These are phyloP conservation scores for Colletotrichum agaves DNA, from an alignment of 2,329 filamentous ascomycete genomes.

Conservation along the genomic window DNA sequence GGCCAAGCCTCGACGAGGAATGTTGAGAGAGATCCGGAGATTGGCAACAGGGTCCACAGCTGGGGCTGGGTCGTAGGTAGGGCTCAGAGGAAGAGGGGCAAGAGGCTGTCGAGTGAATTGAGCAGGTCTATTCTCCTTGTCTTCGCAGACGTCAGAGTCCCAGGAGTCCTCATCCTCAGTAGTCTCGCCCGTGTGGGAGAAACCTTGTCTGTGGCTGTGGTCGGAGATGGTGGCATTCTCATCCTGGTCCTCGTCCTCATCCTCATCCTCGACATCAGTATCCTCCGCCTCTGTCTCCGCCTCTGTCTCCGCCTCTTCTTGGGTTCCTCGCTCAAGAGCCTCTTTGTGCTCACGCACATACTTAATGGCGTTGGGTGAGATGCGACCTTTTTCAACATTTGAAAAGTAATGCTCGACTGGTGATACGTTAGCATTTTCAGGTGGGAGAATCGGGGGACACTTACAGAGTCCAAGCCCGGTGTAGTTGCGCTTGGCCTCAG, in stretches of 20 bases:
- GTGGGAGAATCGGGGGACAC: slow-evolving; percentile 32
- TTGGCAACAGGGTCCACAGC: background rate
- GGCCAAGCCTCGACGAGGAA: background rate
- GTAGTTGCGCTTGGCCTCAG: slow-evolving; percentile 51
- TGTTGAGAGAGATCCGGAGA: background rate
- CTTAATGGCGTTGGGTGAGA: slow-evolving; percentile 49
- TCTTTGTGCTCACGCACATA: slow-evolving; percentile 49
- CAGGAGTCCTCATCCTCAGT: background rate
- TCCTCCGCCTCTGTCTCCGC: background rate
- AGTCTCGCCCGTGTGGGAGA: background rate
- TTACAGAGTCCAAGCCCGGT: slow-evolving; percentile 54
- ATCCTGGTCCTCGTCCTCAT: background rate
- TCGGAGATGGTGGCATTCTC: background rate
- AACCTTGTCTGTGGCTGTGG: background rate
- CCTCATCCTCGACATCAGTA: background rate
- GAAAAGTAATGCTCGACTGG: slow-evolving; percentile 59
- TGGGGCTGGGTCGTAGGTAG: background rate
- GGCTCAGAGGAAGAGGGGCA: background rate
- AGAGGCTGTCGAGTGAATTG: background rate
- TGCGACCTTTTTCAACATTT: slow-evolving; percentile 51
- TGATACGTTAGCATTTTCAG: background rate
- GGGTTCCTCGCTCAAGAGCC: slow-evolving; percentile 16
- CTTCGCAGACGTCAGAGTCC: background rate
- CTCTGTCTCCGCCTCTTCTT: background rate
- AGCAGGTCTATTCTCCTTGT: background rate